These are phyloP conservation scores for Cyberlindnera nakhonratchasimensis DNA, from an alignment of 805 yeast genomes.

Conservation along the genomic window DNA sequence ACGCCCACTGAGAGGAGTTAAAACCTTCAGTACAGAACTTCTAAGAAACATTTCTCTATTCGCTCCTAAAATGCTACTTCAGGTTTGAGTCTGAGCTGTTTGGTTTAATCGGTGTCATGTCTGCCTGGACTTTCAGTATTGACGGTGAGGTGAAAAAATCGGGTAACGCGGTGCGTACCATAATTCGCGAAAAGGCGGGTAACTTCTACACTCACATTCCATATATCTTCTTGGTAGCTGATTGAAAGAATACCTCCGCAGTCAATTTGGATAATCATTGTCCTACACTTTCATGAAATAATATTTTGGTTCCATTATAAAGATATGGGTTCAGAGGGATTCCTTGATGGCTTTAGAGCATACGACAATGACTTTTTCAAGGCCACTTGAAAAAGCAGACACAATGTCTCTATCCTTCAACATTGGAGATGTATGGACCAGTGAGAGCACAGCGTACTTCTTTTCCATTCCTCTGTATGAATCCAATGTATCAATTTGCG, in stretches of 20 bases:
- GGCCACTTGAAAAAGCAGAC: not conserved
- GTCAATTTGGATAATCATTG: not conserved
- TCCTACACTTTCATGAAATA: not conserved
- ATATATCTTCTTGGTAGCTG: not conserved
- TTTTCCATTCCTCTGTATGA: constrained; percentile 7
- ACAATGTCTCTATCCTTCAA: not conserved
- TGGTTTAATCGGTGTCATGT: not conserved
- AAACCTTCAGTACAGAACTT: constrained; percentile 12
- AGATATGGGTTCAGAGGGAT: not conserved
- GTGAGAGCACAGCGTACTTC: constrained; percentile 6
- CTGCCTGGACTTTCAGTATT: not conserved
- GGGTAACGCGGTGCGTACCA: constrained; percentile 5
- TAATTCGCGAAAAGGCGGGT: not conserved
- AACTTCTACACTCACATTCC: not conserved
- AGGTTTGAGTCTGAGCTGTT: not conserved
- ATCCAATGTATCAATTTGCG: constrained; percentile 7
- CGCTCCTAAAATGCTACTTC: not conserved
- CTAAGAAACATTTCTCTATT: constrained; percentile 9
- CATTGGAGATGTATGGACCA: constrained; percentile 1
- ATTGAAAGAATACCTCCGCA: no score
- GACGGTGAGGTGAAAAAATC: constrained; percentile 8
- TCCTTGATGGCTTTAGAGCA: constrained; percentile 2
- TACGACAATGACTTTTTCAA: not conserved
- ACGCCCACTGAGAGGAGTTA: constrained; percentile 9
- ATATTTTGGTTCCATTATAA: no score